Evolutionary conservation across 1,284 basidiomycete species (phyloP).

Genomic region (Fomitopsis betulina): DNA sequence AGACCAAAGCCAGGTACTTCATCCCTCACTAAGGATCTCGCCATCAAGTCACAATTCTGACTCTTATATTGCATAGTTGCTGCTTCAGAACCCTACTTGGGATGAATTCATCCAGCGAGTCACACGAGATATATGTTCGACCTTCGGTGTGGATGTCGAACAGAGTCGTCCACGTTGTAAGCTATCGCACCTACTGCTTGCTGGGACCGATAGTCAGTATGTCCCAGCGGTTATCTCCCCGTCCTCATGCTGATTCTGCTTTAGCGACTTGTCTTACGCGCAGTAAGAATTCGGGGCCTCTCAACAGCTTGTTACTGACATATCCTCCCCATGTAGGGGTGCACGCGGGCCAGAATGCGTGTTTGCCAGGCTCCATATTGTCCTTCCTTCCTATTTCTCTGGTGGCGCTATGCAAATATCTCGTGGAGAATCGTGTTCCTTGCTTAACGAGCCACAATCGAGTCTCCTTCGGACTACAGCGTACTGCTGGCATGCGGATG

Average conservation of each 20-base stretch:
- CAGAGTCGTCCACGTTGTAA: slow-evolving; percentile 28
- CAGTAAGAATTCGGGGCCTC: too few species aligned
- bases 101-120: not conserved
- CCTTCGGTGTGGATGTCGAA: slow-evolving; percentile 8
- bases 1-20: not conserved
- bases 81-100: not conserved
- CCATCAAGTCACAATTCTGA: too few species aligned
- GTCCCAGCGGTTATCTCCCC: slow-evolving; percentile 12
- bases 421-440: slow-evolving; percentile 26
- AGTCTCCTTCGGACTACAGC: slow-evolving; percentile 30
- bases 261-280: not conserved
- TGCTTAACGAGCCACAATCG: slow-evolving; percentile 28
- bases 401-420: slow-evolving; percentile 39
- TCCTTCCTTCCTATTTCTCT: slow-evolving; percentile 39
- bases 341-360: slow-evolving; percentile 35
- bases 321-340: slow-evolving; percentile 15
- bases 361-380: slow-evolving; percentile 40
- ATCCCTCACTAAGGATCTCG: not conserved
- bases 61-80: not conserved
- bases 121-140: slow-evolving; percentile 25
- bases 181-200: slow-evolving; percentile 40
- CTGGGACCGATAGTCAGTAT: slow-evolving; percentile 40
- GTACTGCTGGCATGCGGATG: slow-evolving; percentile 46
- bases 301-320: too few species aligned
- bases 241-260: too few species aligned